Evolutionary conservation across 768 basidiomycete species (phyloP).

Genomic region (Agaricus subrufescens): DNA sequence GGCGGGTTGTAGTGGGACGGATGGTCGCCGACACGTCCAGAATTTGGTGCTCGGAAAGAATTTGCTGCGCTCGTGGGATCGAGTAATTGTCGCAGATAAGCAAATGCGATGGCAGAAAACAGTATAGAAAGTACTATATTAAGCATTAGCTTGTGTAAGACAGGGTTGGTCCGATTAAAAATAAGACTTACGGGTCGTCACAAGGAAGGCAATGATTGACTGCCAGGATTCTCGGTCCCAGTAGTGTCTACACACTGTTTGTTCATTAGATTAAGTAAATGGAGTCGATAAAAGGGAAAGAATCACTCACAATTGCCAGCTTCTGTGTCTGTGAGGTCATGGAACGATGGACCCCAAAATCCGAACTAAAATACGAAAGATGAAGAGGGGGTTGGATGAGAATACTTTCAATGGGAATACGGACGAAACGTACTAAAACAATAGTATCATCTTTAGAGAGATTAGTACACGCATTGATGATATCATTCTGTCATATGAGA

Average conservation of each 20-base stretch:
- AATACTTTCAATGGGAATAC: background rate
- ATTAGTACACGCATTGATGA: conserved; percentile 51
- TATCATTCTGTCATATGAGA: conserved; percentile 36
- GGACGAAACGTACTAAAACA: conserved; percentile 31
- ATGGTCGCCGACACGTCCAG: conserved; percentile 28
- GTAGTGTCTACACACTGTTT: conserved; percentile 52
- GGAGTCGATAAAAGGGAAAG: background rate
- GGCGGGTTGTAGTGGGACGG: conserved; percentile 59
- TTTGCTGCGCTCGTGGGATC: conserved; percentile 62
- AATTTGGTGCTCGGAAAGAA: conserved; percentile 38
- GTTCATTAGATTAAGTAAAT: conserved; percentile 9
- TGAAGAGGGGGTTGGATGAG: background rate
- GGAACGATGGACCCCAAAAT: conserved; percentile 45
- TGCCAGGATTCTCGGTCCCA: conserved; percentile 68
- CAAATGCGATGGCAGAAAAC: conserved; percentile 63
- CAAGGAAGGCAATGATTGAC: conserved; percentile 59
- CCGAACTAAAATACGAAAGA: conserved; percentile 34
- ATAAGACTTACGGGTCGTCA: conserved; percentile 46
- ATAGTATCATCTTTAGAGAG: conserved; percentile 29
- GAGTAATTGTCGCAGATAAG: conserved; percentile 70
- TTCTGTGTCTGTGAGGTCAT: conserved; percentile 27
- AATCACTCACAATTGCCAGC: conserved; percentile 41
- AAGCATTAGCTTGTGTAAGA: background rate
- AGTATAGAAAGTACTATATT: conserved; percentile 49
- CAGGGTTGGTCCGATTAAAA: background rate